These are phyloP conservation scores for Pythium insidiosum DNA, from an alignment of 352 stramenopile genomes.

Conservation along the genomic window DNA sequence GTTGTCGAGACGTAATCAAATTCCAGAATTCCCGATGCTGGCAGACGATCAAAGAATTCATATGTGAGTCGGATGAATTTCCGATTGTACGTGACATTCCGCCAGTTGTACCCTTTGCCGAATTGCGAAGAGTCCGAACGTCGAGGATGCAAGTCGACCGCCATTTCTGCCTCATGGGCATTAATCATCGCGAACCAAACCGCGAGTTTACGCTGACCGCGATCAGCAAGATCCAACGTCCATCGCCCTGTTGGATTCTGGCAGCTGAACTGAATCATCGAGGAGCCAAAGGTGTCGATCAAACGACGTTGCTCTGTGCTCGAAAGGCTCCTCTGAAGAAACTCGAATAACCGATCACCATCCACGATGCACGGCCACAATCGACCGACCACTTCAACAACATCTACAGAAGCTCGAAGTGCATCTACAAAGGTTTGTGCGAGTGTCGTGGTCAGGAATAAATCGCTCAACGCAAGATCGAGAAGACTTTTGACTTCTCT, in stretches of 20 bases:
- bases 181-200: conserved; percentile 68
- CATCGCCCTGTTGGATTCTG: conserved; percentile 55
- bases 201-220: conserved; percentile 48
- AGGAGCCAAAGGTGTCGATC: conserved; percentile 35
- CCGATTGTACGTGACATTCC: conserved; percentile 57
- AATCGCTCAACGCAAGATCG: conserved; percentile 36
- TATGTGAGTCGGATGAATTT: conserved; percentile 39
- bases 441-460: conserved; percentile 35
- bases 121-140: conserved; percentile 55
- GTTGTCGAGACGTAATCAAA: conserved; percentile 61
- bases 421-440: conserved; percentile 33
- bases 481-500: conserved; percentile 37
- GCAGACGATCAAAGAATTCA: conserved; percentile 50
- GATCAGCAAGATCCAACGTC: conserved; percentile 38
- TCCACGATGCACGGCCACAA: conserved; percentile 50
- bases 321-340: conserved; percentile 36
- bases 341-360: conserved; percentile 34
- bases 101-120: conserved; percentile 46
- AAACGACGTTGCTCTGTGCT: conserved; percentile 38
- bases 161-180: conserved; percentile 18
- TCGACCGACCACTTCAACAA: conserved; percentile 46
- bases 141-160: conserved; percentile 26
- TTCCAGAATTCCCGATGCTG: conserved; percentile 41
- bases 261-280: conserved; percentile 48
- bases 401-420: conserved; percentile 25